Evolutionary conservation across 495 filamentous ascomycete species (phyloP), one percentile per base, ranked within the genome.

Genomic region (Penicillium lagena): DNA sequence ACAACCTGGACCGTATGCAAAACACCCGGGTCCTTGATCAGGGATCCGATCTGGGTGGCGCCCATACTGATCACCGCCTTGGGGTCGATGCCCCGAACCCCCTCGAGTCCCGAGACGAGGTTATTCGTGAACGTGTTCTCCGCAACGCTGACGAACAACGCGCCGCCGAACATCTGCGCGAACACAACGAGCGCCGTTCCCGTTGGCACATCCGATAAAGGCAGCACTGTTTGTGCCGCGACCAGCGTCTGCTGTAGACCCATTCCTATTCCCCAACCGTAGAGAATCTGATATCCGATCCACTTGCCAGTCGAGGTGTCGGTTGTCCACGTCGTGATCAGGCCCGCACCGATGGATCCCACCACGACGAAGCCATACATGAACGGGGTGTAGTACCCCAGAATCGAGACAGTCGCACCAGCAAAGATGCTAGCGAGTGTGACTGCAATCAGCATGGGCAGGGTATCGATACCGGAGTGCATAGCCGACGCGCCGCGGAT

Each of bases 121-220:
- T 78, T 70, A 62, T 87, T 89, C 40, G 76, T 75, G 60, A 95
- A 90, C 34, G 94, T 71, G 39, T 83, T 90, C 56, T 95, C 82
- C 2, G 67, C 83, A 29, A 90, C 83, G 0, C 78, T 79, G 40
- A 93, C 76, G 55, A 90, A 89, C 7, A 93, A 58, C 0, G 87
- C 77, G 10, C 83, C 85, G 22, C 83, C 84, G 3, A 93, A 68
- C 0, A 76, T 83, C 59, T 89, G 85, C n/a, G 71, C 49, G 59
- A 90, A 89, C 42, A 87, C 71, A 11, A 89, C 71, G 30, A 82
- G 52, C 0, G 82, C 75, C 1, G 79, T 85, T 7, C 81, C 87
- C n/a, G 72, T 80, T 0, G 87, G 78, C 1, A 90, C 69, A 45
- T 90, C 85, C 0, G 62, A 59, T 12, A 72, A 54, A 11, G 64